Evolutionary conservation across 352 stramenopile genomes (phyloP).

Genomic region (Thalassiosira sp.): DNA sequence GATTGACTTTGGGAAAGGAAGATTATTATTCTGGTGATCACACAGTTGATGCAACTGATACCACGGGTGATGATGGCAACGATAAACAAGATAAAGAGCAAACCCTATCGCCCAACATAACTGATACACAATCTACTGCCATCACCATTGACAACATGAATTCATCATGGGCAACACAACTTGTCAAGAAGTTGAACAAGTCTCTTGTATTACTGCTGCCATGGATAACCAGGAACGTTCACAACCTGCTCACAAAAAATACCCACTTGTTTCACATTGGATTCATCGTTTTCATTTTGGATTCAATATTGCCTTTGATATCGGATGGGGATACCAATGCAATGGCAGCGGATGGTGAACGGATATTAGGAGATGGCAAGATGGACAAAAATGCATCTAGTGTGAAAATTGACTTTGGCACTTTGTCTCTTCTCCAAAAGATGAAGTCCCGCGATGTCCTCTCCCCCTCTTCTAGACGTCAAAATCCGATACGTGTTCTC

Average conservation of each 20-base stretch:
- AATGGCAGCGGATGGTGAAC: neutral
- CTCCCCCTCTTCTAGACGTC: neutral
- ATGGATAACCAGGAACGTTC: constrained; percentile 43
- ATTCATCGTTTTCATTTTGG: constrained; percentile 9
- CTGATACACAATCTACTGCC: neutral
- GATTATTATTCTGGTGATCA: constrained; percentile 9
- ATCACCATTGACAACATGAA: neutral
- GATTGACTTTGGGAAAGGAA: constrained; percentile 21
- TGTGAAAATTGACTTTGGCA: neutral
- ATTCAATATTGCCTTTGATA: constrained; percentile 27
- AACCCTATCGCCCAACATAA: neutral
- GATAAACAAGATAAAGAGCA: neutral
- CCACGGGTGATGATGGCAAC: neutral
- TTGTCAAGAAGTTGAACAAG: constrained; percentile 59
- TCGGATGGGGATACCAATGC: neutral
- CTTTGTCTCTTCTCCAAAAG: neutral
- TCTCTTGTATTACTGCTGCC: constrained; percentile 61
- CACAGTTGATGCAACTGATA: neutral
- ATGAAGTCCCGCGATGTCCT: neutral
- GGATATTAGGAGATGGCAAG: too few relatives aligned
- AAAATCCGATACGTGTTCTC: constrained; percentile 35
- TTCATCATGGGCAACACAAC: neutral
- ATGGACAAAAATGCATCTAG: too few relatives aligned
- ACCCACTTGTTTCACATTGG: constrained; percentile 51
- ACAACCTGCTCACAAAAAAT: constrained; percentile 50